Evolutionary conservation across 164 flowering plant genomes (phyloP), one percentile per base, ranked within the genome.

Genomic region (Magnolia changhungtana): DNA sequence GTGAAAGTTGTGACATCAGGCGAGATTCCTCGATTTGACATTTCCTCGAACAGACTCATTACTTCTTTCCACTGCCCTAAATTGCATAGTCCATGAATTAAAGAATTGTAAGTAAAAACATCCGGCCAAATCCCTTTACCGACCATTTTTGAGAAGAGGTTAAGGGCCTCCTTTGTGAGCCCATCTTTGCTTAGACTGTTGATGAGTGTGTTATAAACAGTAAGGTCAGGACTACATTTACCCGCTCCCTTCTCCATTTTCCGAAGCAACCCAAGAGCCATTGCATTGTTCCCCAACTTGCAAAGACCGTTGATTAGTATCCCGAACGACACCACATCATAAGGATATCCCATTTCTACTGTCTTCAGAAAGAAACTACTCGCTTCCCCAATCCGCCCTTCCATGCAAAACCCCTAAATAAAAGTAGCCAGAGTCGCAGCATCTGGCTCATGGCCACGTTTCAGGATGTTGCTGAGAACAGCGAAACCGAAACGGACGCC

Each of bases 241-340:
- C 45, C 10, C 27, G 67, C 21, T 21, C 69, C 20, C 49, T 24
- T 45, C 31, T 29, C 59, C 71, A 75, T 71, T 50, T 67, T 10
- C 72, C 10, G 65, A n/a, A 73, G 75, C 75, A 80, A 74, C 29
- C 21, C 13, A 37, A 61, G 50, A 1, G 73, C 76, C 37, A 24
- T 8, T 10, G 20, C 24, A 1, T 14, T 67, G 63, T 13, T 51
- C 7, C 81, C 76, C 14, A 4, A 65, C 18, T 70, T 77, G 72
- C 86, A 83, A 58, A 81, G 79, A 1, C 75, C 73, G 20, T 77
- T 67, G 7, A 83, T 71, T 0, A 83, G 14, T 0, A 73, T 69
- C 13, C 66, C 78, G 71, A 75, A 79, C 0, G 81, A 74, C 10
- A 75, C 45, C 1, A 23, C 82, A 76, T 66, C 50, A 19, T 27